Evolutionary conservation across 1,284 basidiomycete species (phyloP).

Genomic region (Ceratobasidium sp.): DNA sequence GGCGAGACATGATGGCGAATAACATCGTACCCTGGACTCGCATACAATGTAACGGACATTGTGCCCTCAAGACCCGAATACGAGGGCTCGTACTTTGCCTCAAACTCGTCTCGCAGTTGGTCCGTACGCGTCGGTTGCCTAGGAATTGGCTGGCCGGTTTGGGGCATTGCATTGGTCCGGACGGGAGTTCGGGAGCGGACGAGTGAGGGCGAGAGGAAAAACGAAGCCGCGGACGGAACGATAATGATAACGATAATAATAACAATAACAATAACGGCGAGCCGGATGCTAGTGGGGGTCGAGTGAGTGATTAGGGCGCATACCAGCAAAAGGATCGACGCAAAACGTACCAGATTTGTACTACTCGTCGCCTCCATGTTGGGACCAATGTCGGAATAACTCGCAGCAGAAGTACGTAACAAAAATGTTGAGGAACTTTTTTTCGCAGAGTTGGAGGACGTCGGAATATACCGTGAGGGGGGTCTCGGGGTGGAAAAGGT

Average conservation of each 20-base stretch:
- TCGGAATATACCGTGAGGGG: neutral
- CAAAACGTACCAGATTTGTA: too few species aligned
- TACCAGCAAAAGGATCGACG: neutral
- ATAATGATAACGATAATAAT: too few species aligned
- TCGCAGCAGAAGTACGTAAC: conserved; percentile 9
- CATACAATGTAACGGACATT: conserved; percentile 6
- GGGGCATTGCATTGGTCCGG: too few species aligned
- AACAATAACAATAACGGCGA: too few species aligned
- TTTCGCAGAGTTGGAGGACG: conserved; percentile 11
- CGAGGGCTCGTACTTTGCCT: conserved; percentile 35
- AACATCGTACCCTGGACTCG: conserved; percentile 38
- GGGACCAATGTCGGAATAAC: conserved; percentile 14
- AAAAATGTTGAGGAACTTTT: conserved; percentile 22
- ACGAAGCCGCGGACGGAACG: too few species aligned
- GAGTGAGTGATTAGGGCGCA: neutral
- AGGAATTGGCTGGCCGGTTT: too few species aligned
- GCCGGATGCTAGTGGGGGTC: neutral
- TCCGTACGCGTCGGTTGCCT: too few species aligned
- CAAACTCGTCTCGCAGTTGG: too few species aligned
- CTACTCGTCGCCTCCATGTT: neutral
- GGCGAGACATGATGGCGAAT: conserved; percentile 17
- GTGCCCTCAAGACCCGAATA: conserved; percentile 38
- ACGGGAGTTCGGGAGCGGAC: too few species aligned
- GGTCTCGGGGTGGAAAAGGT: neutral
- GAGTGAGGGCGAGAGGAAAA: too few species aligned